Base-by-base conservation (phyloP, 176 grass and related monocot species). In the Phragmites australis region DNA sequence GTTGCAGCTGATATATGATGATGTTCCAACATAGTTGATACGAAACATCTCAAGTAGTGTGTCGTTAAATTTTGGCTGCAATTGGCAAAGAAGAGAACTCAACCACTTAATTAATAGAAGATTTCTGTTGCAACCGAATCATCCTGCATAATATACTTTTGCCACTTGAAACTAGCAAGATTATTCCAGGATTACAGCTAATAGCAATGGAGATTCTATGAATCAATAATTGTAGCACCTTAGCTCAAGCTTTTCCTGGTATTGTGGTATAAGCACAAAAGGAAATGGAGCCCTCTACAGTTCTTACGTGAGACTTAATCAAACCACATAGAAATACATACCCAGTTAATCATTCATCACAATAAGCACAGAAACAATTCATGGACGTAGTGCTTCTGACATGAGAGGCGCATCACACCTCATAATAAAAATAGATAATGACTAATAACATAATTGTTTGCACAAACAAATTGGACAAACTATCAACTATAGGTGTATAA, bases 21-120 rank as follows among this genome's bases (percentile, higher is more conserved):
- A 81, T 22, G 78, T 79, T 58, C 93, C 93, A 57, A 97, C 62
- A 81, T 97, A 97, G 45, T 97, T 81, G 29, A 97, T 82, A 21
- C 83, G 81, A 62, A 97, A 97, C 84, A 97, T 93, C 83, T 97
- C 77, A 64, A 97, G 93, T 49, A 97, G 82, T 15, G 83, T 58
- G 10, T 97, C 86, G 14, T 97, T 97, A 74, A 87, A 97, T 56
- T 93, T 89, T 76, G 88, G 80, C 93, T 97, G 86, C 46, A 77
- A 21, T 17, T 68, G 18, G 72, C 69, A 74, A 74, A 87, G 68
- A 64, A 60, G 19, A 72, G 19, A 79, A 81, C n/a, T 46, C 61
- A 66, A 46, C 2, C 26, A 57, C 18, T 76, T 67, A 32, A 65
- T 48, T 6, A 26, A 70, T 25, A 45, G 2, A 76, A 34, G 19